Evolutionary conservation across 495 filamentous ascomycete species (phyloP).

Genomic region (Xylaria acuta): DNA sequence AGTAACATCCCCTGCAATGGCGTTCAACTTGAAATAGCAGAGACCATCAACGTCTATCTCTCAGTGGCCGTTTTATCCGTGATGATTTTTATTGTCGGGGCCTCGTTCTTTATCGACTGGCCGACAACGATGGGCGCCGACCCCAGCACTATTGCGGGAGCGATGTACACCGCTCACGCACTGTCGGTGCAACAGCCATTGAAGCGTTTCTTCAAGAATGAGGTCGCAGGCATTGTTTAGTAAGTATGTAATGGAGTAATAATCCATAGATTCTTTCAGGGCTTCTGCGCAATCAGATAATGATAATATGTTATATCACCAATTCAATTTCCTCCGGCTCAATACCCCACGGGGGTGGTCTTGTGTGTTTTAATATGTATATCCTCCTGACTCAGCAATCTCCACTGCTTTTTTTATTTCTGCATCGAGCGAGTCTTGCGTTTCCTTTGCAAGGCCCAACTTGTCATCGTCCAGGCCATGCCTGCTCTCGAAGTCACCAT

Average conservation of each 20-base stretch:
- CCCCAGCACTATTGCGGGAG: constrained; percentile 42
- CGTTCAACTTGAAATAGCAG: constrained; percentile 33
- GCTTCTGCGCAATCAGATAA: neutral
- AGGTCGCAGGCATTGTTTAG: neutral
- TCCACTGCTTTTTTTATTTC: constrained; percentile 52
- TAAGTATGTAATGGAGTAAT: neutral
- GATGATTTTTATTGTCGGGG: constrained; percentile 39
- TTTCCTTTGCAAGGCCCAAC: constrained; percentile 54
- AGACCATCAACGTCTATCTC: constrained; percentile 38
- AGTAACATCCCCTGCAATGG: constrained; percentile 39
- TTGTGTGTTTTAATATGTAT: constrained; percentile 23
- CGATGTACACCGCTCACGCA: constrained; percentile 37
- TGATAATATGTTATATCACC: neutral
- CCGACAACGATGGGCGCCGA: constrained; percentile 41
- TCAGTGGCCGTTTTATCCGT: constrained; percentile 33
- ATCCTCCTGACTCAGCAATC: constrained; percentile 26
- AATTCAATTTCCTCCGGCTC: neutral
- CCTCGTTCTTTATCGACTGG: constrained; percentile 41
- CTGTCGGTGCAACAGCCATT: constrained; percentile 15
- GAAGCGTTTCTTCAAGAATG: constrained; percentile 14
- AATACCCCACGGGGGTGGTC: constrained; percentile 13
- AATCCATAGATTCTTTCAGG: neutral
- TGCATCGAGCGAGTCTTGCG: constrained; percentile 61
- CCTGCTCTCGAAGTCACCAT: constrained; percentile 49
- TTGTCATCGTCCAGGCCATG: constrained; percentile 53